Evolutionary conservation across 257 asterid species (phyloP), one percentile per base, ranked within the genome.

Genomic region (Penstemon barbatus): DNA sequence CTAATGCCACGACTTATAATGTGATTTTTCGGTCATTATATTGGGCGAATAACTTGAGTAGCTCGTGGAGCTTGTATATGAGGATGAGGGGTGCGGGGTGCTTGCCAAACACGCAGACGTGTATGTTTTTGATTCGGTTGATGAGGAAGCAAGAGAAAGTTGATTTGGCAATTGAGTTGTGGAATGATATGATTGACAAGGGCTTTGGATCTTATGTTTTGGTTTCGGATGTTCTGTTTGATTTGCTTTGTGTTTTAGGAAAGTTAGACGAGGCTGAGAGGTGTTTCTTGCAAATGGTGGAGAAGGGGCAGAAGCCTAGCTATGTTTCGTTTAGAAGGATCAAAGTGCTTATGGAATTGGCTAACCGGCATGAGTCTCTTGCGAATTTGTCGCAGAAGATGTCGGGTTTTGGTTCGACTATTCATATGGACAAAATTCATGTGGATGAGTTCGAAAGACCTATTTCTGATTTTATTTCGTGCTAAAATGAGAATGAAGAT

Each of bases 251-350:
- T 75, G 88, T 81, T 19, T 5, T 84, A 80, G 97, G 97, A 38
- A 90, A 79, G 76, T 44, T 93, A 78, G 83, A 72, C 12, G 95
- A 87, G 71, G 97, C 92, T 3, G 97, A 92, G 84, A 79, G 80
- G 79, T 92, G 96, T 72, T 90, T 93, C 87, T 75, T 90, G 95
- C 92, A 90, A 71, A 88, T 90, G 99, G 79, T 85, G 78, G 90
- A 84, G 77, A 88, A 86, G 62, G 87, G 95, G 56, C 96, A 90
- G 81, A 90, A 77, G 71, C 97, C 97, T 10, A 93, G 97, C 69
- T 71, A 81, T 58, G 85, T 85, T 5, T 77, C 96, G 0, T 88
- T 90, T 72, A 86, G 87, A 74, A 88, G 97, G 85, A 87, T 93
- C 65, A 93, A 83, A 69, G 96, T 90, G 70, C 94, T 93, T 66